Conservation (phyloP, 1,284 basidiomycete species). For the Mycosarcoma mackinlayi region DNA sequence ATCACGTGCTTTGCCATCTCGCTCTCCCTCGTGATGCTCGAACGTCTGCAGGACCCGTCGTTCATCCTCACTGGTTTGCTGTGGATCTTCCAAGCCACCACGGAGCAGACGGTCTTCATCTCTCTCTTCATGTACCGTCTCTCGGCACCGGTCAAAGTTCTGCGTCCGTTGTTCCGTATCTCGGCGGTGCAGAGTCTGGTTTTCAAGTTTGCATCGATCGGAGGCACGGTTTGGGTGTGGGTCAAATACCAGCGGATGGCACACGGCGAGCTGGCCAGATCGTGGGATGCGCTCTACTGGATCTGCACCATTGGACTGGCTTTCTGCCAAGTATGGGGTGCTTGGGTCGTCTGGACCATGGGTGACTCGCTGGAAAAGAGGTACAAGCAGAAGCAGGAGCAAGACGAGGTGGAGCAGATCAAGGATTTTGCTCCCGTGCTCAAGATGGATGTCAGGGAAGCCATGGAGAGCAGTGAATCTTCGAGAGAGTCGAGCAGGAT, state of each 20-base stretch:
- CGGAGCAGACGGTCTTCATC: constrained; percentile 43
- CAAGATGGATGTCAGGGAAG: no score
- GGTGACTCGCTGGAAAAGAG: constrained; percentile 28
- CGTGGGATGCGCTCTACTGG: constrained; percentile 39
- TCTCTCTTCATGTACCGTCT: constrained; percentile 46
- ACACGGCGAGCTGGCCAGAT: background rate
- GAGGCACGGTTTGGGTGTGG: constrained; percentile 30
- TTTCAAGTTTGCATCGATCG: constrained; percentile 43
- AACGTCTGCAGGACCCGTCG: constrained; percentile 27
- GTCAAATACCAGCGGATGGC: constrained; percentile 18
- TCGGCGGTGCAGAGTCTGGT: constrained; percentile 38
- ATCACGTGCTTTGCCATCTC: constrained; percentile 44
- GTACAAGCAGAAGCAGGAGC: constrained; percentile 12
- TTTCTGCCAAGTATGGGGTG: constrained; percentile 38
- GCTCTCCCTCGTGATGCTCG: constrained; percentile 30
- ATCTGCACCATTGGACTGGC: constrained; percentile 27
- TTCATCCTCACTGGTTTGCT: constrained; percentile 30
- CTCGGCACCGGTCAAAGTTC: background rate
- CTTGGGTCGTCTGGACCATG: constrained; percentile 39
- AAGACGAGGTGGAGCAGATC: background rate
- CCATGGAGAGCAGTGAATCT: no score
- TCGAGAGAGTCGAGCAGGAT: constrained; percentile 4
- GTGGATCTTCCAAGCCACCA: constrained; percentile 47
- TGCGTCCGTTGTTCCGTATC: constrained; percentile 20
- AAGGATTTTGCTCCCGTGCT: background rate